A percentile compares a stretch with the other conserved stretches of the same genome.
Conservation (phyloP, 2,329 filamentous ascomycete species). For the Sporothrix humicola region DNA sequence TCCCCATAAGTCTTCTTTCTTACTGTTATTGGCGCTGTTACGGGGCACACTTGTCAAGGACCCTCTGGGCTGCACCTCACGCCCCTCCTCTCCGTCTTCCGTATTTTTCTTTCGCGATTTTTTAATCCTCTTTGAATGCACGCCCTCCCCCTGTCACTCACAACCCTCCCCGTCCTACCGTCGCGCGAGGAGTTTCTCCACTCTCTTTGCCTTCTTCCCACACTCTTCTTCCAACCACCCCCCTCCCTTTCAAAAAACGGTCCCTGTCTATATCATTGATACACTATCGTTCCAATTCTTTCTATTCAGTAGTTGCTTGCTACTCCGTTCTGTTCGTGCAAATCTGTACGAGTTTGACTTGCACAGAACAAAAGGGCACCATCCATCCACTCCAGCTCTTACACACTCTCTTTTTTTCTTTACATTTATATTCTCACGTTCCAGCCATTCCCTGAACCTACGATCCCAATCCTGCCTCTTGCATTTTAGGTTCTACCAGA, state of each 20-base stretch:
- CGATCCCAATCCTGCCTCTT: conserved; percentile 13
- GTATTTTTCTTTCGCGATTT: conserved; percentile 12
- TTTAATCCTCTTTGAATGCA: not conserved
- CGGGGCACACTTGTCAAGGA: conserved; percentile 18
- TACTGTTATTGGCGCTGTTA: conserved; percentile 17
- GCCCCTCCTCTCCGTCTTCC: conserved; percentile 19
- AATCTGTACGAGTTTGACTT: not conserved
- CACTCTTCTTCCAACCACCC: not conserved
- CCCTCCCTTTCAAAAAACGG: conserved; percentile 4
- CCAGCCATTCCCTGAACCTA: conserved; percentile 15
- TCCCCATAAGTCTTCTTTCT: not conserved
- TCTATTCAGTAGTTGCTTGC: not conserved
- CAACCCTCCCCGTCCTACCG: conserved; percentile 13
- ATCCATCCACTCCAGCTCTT: conserved; percentile 2
- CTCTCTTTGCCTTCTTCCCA: conserved; percentile 9
- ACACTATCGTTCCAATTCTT: conserved; percentile 29
- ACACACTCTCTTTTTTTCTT: not conserved
- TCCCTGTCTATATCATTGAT: conserved; percentile 30
- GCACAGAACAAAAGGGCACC: conserved; percentile 18
- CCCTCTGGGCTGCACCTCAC: conserved; percentile 18
- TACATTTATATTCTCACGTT: not conserved
- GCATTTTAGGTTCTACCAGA: not conserved
- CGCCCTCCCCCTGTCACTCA: conserved; percentile 3
- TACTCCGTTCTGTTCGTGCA: conserved; percentile 14
- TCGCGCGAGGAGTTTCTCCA: conserved; percentile 17